Percentiles rank a stretch among this genome's conserved stretches.
Evolutionary conservation across 148 eudicot species (phyloP).

Genomic region (Nepenthes mirabilis): DNA sequence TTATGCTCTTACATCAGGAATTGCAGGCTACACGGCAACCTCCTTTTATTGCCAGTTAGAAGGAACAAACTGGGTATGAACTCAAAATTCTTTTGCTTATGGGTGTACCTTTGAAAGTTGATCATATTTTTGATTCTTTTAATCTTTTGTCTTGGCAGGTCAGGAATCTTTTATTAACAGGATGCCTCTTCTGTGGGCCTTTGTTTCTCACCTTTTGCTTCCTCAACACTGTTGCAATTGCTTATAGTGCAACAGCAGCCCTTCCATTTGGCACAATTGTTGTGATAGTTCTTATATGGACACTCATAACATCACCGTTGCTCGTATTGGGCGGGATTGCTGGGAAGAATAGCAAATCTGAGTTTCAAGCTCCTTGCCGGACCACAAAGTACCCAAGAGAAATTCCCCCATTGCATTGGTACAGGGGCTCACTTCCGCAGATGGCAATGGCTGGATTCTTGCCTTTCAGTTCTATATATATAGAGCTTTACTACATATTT

Average conservation of each 20-base stretch:
- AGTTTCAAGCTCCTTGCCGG: background rate
- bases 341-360: background rate
- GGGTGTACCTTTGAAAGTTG: no score
- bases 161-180: conserved; percentile 3
- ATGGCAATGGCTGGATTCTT: conserved; percentile 2
- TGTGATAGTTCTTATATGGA: conserved; percentile 2
- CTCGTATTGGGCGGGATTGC: background rate
- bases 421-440: background rate
- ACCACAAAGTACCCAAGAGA: conserved; percentile 2
- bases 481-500: conserved; percentile 2
- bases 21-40: background rate
- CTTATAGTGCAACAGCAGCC: conserved; percentile 3
- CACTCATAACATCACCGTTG: background rate
- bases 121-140: background rate
- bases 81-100: background rate
- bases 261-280: conserved; percentile 5
- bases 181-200: conserved; percentile 1
- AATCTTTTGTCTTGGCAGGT: background rate
- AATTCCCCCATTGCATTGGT: background rate
- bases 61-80: conserved; percentile 4
- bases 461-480: conserved; percentile 1
- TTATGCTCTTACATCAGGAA: conserved; percentile 2
- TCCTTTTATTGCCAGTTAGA: conserved; percentile 1
- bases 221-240: background rate
- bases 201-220: conserved; percentile 2